These are phyloP conservation scores for Vitis rotundifolia DNA, from an alignment of 164 flowering plant genomes.

Conservation along the genomic window DNA sequence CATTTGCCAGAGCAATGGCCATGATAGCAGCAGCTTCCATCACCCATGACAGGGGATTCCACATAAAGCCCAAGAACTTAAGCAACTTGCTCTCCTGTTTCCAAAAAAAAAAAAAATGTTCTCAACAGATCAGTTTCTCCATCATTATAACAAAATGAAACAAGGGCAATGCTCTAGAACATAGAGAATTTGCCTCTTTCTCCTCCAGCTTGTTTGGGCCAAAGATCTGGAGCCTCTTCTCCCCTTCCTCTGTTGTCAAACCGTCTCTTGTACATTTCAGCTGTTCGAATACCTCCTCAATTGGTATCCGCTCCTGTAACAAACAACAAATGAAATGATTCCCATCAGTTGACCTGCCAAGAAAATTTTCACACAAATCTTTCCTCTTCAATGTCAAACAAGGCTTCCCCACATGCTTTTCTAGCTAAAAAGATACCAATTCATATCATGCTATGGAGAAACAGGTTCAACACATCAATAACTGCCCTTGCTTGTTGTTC, in stretches of 20 bases:
- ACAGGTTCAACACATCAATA: too few relatives aligned
- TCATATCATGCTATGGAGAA: too few relatives aligned
- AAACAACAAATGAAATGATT: neutral
- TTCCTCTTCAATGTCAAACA: neutral
- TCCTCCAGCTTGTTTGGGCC: slow-evolving; percentile 57
- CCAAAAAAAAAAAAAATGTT: neutral
- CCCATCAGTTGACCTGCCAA: neutral
- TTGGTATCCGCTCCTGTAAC: slow-evolving; percentile 39
- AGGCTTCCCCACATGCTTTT: neutral
- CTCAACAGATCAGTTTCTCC: neutral
- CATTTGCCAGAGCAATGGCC: slow-evolving; percentile 56
- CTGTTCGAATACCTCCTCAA: slow-evolving; percentile 45
- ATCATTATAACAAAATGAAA: neutral
- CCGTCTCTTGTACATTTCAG: slow-evolving; percentile 43
- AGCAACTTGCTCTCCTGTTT: slow-evolving; percentile 50
- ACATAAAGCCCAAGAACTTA: slow-evolving; percentile 57
- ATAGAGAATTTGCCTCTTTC: slow-evolving; percentile 26
- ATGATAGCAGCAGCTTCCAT: slow-evolving; percentile 57
- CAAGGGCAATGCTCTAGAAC: neutral
- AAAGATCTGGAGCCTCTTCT: slow-evolving; percentile 42
- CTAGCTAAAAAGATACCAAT: neutral
- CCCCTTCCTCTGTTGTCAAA: slow-evolving; percentile 36
- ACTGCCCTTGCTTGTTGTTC: too few relatives aligned
- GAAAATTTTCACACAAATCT: too few relatives aligned
- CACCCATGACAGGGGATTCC: slow-evolving; percentile 67